Base-by-base conservation (phyloP, 805 yeast genomes). In the Osmozyma mogii region DNA sequence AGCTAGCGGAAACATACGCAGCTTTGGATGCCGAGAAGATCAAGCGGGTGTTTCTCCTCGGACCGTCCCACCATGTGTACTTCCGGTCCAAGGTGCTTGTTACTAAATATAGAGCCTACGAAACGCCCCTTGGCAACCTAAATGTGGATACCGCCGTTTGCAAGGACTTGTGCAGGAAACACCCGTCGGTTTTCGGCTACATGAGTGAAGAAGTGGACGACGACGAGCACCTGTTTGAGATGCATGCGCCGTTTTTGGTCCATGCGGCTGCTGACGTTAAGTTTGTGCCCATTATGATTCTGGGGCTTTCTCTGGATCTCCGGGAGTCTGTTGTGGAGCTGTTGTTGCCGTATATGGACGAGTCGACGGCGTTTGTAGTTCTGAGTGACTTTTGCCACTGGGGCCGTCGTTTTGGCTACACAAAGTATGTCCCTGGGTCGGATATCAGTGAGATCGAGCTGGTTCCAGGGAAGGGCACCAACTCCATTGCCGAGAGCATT, bases 371-470 rank as follows among this genome's bases (percentile, higher is more conserved):
- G n/a, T 83, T 92, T 52, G 74, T 84, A 10, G 67, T 92, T 4
- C 82, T 94, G 49, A 73, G 89, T 2, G 98, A 92, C 58, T 92
- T 92, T 47, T 88, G 96, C 49, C 98, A 92, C 50, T 92, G 98
- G 98, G 72, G 72, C 6, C 34, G 55, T 9, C 50, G 72, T 10
- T 67, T 68, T 34, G 63, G 60, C 8, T 67, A 60, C 39, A 63
- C 71, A 9, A 47, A 49, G 34, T 65, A 62, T 35, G 38, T 52
- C 9, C 35, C 44, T 6, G 35, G 19, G 14, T 18, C 27, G 29
- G 35, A 33, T 25, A n/a, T 41, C 21, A 20, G 25, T 18, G 27
- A 15, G 9, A 32, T 68, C 6, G n/a, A n/a, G n/a, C n/a, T n/a
- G n/a, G n/a, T n/a, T n/a, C n/a, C n/a, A n/a, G n/a, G n/a, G n/a